phyloP scores from a whole-genome alignment of 2,329 filamentous ascomycete genomes.

The Ophiostoma himal-ulmi region DNA sequence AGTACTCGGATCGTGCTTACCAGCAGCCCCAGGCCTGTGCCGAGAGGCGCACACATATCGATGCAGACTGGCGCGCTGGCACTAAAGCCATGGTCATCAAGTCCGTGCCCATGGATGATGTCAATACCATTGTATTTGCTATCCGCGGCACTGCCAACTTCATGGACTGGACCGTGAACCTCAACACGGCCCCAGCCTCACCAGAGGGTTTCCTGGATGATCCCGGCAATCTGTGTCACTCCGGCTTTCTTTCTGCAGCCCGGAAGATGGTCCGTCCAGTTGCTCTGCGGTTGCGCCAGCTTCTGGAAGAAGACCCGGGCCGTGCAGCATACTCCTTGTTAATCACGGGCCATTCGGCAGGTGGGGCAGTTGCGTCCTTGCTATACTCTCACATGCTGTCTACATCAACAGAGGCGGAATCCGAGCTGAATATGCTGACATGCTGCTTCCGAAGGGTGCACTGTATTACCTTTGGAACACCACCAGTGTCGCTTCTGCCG shows the following conservation, averaged over 20 bases:
- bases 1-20: slow-evolving; percentile 72
- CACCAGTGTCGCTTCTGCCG: slow-evolving; percentile 67
- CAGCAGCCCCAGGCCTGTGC: slow-evolving; percentile 50
- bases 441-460: slow-evolving; percentile 71
- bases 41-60: slow-evolving; percentile 63
- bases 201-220: slow-evolving; percentile 73
- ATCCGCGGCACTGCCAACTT: slow-evolving; percentile 75
- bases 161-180: slow-evolving; percentile 81
- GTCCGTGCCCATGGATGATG: slow-evolving; percentile 69
- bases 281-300: slow-evolving; percentile 59
- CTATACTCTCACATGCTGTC: slow-evolving; percentile 78
- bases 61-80: slow-evolving; percentile 65
- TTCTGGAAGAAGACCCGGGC: slow-evolving; percentile 65
- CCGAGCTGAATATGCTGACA: slow-evolving; percentile 64
- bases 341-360: slow-evolving; percentile 81
- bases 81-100: slow-evolving; percentile 84
- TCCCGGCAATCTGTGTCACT: slow-evolving; percentile 67
- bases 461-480: slow-evolving; percentile 80
- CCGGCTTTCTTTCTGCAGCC: slow-evolving; percentile 72
- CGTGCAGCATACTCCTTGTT: slow-evolving; percentile 64
- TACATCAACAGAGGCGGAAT: slow-evolving; percentile 47
- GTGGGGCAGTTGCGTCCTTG: slow-evolving; percentile 74
- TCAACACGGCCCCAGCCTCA: slow-evolving; percentile 60
- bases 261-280: slow-evolving; percentile 69
- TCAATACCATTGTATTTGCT: slow-evolving; percentile 74